Evolutionary conservation across 495 filamentous ascomycete genomes (phyloP).

Genomic region (Hypoxylon crocopeplum): DNA sequence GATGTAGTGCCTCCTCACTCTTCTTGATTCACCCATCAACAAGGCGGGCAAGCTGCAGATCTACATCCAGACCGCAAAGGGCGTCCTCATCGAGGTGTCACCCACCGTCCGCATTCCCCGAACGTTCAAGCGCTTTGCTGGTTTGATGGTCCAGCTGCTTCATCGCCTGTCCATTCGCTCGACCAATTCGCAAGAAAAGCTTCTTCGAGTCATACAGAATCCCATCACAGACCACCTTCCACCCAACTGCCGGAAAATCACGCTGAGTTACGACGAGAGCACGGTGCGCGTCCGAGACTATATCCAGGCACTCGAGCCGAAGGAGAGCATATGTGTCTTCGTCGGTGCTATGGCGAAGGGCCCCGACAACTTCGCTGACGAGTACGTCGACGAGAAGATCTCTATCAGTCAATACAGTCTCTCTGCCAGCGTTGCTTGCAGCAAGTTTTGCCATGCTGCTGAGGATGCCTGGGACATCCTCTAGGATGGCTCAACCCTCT

Average conservation of each 20-base stretch:
- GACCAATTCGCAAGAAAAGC: conserved; percentile 94
- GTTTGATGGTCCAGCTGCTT: conserved; percentile 98
- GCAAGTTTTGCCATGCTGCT: conserved; percentile 98
- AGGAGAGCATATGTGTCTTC: conserved; percentile 96
- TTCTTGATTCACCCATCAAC: conserved; percentile 97
- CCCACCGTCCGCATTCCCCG: conserved; percentile 95
- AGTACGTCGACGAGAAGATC: conserved; percentile 94
- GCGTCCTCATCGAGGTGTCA: conserved; percentile 96
- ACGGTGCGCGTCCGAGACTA: conserved; percentile 90
- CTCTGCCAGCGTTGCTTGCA: conserved; percentile 95
- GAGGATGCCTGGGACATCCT: conserved; percentile 96
- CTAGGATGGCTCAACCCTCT: conserved; percentile 48
- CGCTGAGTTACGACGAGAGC: conserved; percentile 87
- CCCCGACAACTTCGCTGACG: conserved; percentile 91
- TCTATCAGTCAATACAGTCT: conserved; percentile 98
- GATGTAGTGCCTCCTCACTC: conserved; percentile 89
- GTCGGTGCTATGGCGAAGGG: conserved; percentile 99
- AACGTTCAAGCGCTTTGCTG: conserved; percentile 98
- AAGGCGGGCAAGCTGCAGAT: conserved; percentile 97
- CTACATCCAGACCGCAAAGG: conserved; percentile 96
- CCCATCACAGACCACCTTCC: conserved; percentile 96
- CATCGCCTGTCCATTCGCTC: conserved; percentile 96
- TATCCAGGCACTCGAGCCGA: conserved; percentile 73
- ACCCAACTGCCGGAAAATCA: conserved; percentile 96
- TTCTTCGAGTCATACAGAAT: conserved; percentile 96